Evolutionary conservation across 805 yeast species (phyloP).

Genomic region (Saturnispora mendoncae): DNA sequence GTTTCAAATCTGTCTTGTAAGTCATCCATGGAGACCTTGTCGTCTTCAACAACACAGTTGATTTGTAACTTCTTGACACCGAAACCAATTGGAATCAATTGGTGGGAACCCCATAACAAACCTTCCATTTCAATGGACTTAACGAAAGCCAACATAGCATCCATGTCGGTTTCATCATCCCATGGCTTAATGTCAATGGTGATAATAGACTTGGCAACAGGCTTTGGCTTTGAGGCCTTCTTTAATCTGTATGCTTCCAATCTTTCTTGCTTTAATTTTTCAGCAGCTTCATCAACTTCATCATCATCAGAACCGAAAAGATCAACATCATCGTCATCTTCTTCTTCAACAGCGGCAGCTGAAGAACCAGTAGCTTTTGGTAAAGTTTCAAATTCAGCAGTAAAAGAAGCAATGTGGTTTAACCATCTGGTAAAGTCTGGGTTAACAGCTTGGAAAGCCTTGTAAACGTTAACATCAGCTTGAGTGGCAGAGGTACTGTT

Average conservation of each 20-base stretch:
- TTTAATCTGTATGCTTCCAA: slow-evolving; percentile 95
- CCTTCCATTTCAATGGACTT: slow-evolving; percentile 85
- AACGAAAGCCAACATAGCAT: slow-evolving; percentile 77
- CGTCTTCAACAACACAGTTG: slow-evolving; percentile 97
- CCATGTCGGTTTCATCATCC: slow-evolving; percentile 98
- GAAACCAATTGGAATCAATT: slow-evolving; percentile 94
- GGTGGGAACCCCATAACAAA: slow-evolving; percentile 96
- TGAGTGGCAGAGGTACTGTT: slow-evolving; percentile 79
- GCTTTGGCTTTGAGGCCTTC: slow-evolving; percentile 96
- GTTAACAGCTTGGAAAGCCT: slow-evolving; percentile 85
- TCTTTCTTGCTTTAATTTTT: slow-evolving; percentile 94
- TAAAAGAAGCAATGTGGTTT: slow-evolving; percentile 93
- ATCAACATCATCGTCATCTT: slow-evolving; percentile 87
- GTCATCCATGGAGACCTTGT: slow-evolving; percentile 85
- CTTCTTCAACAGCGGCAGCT: slow-evolving; percentile 59
- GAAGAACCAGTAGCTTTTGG: slow-evolving; percentile 68
- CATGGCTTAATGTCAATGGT: slow-evolving; percentile 98
- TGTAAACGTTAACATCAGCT: slow-evolving; percentile 91
- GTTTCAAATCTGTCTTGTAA: slow-evolving; percentile 61
- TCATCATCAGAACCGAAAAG: slow-evolving; percentile 93
- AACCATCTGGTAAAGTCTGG: slow-evolving; percentile 98
- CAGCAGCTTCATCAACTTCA: slow-evolving; percentile 94
- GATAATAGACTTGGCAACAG: slow-evolving; percentile 96
- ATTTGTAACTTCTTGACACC: slow-evolving; percentile 99
- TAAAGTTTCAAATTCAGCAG: slow-evolving; percentile 71